Base-by-base conservation (phyloP, 2,329 filamentous ascomycete genomes). In the Penicillium sp. region DNA sequence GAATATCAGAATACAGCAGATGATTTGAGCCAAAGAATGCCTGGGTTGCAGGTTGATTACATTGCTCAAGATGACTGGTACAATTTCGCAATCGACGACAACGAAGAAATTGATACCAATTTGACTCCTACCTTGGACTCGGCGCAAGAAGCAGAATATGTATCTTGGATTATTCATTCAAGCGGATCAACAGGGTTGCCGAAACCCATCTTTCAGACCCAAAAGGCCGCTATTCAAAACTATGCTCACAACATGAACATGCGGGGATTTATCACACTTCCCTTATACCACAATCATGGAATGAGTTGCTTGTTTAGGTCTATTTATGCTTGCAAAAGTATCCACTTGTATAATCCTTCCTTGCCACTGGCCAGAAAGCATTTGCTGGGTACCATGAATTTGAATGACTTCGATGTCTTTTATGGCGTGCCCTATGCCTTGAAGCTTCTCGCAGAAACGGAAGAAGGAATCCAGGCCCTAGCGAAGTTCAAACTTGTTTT, bases 391-490 rank as follows among this genome's bases (percentile, higher is more conserved):
- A 76, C 76, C 11, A 74, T 84, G 62, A 61, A 68, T 7, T 66
- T 65, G 7, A 65, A 76, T 56, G 60, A 75, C 18, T 75, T 78
- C 0, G 77, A 86, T 53, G 79, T 81, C 20, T 79, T 88, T 30
- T 80, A 85, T 56, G 79, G 76, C 2, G 85, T 88, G 0, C 85
- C 86, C 0, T 88, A 87, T 61, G 80, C 82, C 0, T 67, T 89
- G 18, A 87, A 88, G 63, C 70, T 89, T 0, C 73, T 88, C 1
- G 79, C 79, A 0, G 86, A 88, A 64, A 77, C 78, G 0, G 71
- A 80, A 0, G 76, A 79, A 18, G 86, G 85, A 0, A 75, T 85
- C 14, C 63, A 70, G 1, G 70, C 71, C 1, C 67, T 86, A 16
- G 67, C 68, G 0, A 68, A 69, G 23, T 72, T 79, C 9, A 79